Evolutionary conservation across 495 filamentous ascomycete genomes (phyloP), one percentile per base, ranked within the genome.

Genomic region (Penicillium argentinense): DNA sequence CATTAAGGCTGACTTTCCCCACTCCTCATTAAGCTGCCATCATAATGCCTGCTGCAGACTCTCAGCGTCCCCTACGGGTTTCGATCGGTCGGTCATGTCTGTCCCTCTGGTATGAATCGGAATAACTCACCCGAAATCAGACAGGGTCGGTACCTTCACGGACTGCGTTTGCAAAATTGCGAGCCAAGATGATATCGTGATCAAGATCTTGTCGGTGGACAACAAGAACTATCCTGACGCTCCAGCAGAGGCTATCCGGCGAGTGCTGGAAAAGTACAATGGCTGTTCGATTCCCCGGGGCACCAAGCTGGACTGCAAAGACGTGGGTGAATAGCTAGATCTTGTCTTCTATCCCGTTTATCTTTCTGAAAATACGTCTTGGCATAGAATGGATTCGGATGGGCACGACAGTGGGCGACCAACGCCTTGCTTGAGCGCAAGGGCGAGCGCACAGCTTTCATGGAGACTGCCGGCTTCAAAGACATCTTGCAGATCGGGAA

Each of bases 111-210:
- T n/a, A n/a, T n/a, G n/a, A n/a, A n/a, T n/a, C n/a, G n/a, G n/a
- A n/a, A n/a, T n/a, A n/a, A n/a, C n/a, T n/a, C n/a, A n/a, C n/a
- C n/a, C n/a, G n/a, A n/a, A 30, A 30, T 21, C 32, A 42, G 54
- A 60, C 27, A 47, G 56, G n/a, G 53, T 52, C 16, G 56, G 56
- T 22, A 60, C 56, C 12, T 60, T 60, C 43, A 60, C 56, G 7
- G 56, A 60, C 37, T 50, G 48, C 36, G 18, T 56, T 5, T 38
- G 47, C 14, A 46, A 45, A 25, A 26, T 47, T 14, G 30, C 14
- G 12, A 29, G 29, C 9, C 21, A 28, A 24, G 25, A 30, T 19
- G 50, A 58, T 30, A 41, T 51, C 22, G 26, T 55, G 8, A 19
- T 55, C 14, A 55, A 55, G 23, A 29, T 55, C 4, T 25, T 55